phyloP scores from a whole-genome alignment of 179 eudicot species.

The Beta lomatogona region DNA sequence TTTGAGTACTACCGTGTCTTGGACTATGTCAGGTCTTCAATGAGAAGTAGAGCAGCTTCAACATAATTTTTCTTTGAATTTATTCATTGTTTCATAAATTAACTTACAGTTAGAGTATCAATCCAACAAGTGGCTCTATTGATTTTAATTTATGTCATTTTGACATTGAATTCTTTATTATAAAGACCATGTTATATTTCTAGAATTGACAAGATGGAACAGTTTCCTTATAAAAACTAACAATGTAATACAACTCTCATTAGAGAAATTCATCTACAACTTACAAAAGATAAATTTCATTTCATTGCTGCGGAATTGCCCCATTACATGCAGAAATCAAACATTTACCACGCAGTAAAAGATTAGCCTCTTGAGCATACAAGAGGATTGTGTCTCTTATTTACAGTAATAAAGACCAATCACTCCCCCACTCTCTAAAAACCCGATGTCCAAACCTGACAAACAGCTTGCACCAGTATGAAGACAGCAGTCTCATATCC shows the following conservation, averaged over 20 bases:
- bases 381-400: neutral
- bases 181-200: too few species aligned
- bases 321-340: neutral
- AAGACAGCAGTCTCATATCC: slow-evolving; percentile 46
- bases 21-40: slow-evolving; percentile 38
- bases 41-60: slow-evolving; percentile 9
- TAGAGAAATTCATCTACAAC: too few species aligned
- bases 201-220: too few species aligned
- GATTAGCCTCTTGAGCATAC: neutral
- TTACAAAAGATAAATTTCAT: neutral
- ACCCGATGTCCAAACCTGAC: neutral
- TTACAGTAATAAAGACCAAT: neutral
- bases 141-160: too few species aligned
- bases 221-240: too few species aligned
- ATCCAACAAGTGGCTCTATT: too few species aligned
- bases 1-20: slow-evolving; percentile 58
- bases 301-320: neutral
- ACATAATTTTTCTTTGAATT: too few species aligned
- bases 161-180: too few species aligned
- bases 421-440: too few species aligned
- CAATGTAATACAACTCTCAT: too few species aligned
- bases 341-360: neutral
- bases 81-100: too few species aligned
- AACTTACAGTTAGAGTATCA: too few species aligned
- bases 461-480: neutral